Evolutionary conservation across 306 rosid species (phyloP).

Genomic region (Begonia fuchsioides): DNA sequence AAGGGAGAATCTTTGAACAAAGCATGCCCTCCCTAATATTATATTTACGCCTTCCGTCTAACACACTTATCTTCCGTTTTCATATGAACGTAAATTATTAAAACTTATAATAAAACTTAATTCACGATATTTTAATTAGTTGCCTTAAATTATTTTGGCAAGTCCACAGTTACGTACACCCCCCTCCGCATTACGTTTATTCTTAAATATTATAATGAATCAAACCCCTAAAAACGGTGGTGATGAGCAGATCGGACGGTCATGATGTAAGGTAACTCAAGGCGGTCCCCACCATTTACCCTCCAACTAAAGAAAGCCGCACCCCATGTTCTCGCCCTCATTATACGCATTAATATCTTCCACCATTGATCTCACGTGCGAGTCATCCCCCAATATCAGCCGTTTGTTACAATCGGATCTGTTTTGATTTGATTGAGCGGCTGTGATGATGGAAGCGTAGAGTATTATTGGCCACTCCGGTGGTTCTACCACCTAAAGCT

Average conservation of each 20-base stretch:
- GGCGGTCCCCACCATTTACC: constrained; percentile 16
- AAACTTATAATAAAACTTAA: too few relatives aligned
- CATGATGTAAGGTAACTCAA: constrained; percentile 23
- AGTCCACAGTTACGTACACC: too few relatives aligned
- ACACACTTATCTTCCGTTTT: too few relatives aligned
- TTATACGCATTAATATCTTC: constrained; percentile 21
- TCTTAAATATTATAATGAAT: too few relatives aligned
- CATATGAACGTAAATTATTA: too few relatives aligned
- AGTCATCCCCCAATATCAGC: constrained; percentile 10
- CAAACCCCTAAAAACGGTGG: too few relatives aligned
- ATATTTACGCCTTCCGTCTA: too few relatives aligned
- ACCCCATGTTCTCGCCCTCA: constrained; percentile 27
- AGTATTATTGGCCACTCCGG: constrained; percentile 3
- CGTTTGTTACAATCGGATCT: constrained; percentile 3
- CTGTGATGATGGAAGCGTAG: neutral
- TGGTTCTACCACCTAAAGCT: constrained; percentile 1
- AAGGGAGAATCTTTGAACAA: too few relatives aligned
- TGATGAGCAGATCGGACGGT: constrained; percentile 6
- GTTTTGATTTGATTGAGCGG: neutral
- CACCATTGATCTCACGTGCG: constrained; percentile 31
- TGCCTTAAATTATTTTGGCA: too few relatives aligned
- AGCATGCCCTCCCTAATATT: too few relatives aligned
- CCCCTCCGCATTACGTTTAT: too few relatives aligned
- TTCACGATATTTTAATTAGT: too few relatives aligned
- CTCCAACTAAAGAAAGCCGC: constrained; percentile 5